Evolutionary conservation across 106 monocot species (phyloP).

Genomic region (Alisma plantagoaquatica): DNA sequence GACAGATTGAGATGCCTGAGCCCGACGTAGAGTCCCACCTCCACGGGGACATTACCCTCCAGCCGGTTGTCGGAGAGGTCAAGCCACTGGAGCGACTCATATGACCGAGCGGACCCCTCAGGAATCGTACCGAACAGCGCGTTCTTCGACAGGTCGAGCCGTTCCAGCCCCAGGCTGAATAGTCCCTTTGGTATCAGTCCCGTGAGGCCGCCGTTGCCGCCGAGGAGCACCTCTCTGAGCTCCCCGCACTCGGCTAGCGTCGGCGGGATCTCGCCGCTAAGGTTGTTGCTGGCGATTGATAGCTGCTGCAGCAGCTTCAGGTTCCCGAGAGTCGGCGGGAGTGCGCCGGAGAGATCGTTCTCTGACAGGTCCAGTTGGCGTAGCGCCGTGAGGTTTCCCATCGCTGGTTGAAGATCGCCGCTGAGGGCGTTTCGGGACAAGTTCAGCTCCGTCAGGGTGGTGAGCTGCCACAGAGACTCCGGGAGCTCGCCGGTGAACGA

Average conservation of each 20-base stretch:
- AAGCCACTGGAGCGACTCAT: constrained; percentile 36
- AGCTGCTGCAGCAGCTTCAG: constrained; percentile 38
- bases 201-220: constrained; percentile 33
- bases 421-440: constrained; percentile 47
- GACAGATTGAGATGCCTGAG: constrained; percentile 66
- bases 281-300: constrained; percentile 33
- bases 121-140: constrained; percentile 52
- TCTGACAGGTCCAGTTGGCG: constrained; percentile 45
- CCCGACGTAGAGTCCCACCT: constrained; percentile 46
- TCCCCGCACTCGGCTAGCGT: constrained; percentile 26
- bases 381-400: constrained; percentile 37
- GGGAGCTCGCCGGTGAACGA: constrained; percentile 39
- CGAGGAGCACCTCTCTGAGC: constrained; percentile 38
- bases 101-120: constrained; percentile 30
- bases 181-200: constrained; percentile 57
- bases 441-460: constrained; percentile 29
- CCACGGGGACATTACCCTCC: constrained; percentile 42
- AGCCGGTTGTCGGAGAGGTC: constrained; percentile 57
- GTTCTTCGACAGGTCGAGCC: constrained; percentile 69
- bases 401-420: constrained; percentile 44
- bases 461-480: constrained; percentile 22
- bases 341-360: constrained; percentile 38
- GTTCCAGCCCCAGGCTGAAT: constrained; percentile 48
- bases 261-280: constrained; percentile 50
- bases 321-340: constrained; percentile 29